These are phyloP conservation scores for Cyclotella distinguenda DNA, from an alignment of 108 stramenopile species.

Conservation along the genomic window DNA sequence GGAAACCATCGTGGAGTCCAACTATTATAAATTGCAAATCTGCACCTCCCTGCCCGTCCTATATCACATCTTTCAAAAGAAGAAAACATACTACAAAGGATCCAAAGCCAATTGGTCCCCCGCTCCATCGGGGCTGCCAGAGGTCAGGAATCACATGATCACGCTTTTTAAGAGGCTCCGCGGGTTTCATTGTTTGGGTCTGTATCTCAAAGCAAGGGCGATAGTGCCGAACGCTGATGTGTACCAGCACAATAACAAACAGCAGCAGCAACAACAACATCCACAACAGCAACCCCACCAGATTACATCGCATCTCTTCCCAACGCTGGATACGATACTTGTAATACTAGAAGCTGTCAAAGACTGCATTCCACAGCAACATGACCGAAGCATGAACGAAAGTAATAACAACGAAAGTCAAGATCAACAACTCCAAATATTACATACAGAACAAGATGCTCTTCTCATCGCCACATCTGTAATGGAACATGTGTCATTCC, in stretches of 20 bases:
- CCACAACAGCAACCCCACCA: background rate
- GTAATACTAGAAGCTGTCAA: constrained; percentile 25
- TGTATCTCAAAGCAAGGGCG: constrained; percentile 52
- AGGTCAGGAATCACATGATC: constrained; percentile 68
- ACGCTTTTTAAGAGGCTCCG: constrained; percentile 49
- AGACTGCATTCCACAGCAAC: constrained; percentile 4
- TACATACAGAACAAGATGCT: constrained; percentile 20
- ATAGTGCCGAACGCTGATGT: background rate
- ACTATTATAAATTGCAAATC: background rate
- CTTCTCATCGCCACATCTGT: constrained; percentile 49
- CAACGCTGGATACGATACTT: constrained; percentile 17
- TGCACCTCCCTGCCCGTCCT: constrained; percentile 52
- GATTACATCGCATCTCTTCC: constrained; percentile 43
- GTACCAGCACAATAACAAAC: background rate
- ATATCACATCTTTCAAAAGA: constrained; percentile 65
- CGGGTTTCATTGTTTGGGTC: constrained; percentile 55
- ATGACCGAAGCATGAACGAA: background rate
- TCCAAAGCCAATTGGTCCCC: constrained; percentile 57
- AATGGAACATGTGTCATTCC: constrained; percentile 54
- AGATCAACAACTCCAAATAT: background rate
- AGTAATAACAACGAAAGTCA: constrained; percentile 15
- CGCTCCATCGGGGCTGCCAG: constrained; percentile 48
- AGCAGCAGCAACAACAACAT: background rate
- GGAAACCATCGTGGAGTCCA: constrained; percentile 12
- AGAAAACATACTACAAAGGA: constrained; percentile 78